A percentile compares a stretch with the other conserved stretches of the same genome.
Conservation (phyloP, 257 asterid genomes). For the Ocimum tenuiflorum region DNA sequence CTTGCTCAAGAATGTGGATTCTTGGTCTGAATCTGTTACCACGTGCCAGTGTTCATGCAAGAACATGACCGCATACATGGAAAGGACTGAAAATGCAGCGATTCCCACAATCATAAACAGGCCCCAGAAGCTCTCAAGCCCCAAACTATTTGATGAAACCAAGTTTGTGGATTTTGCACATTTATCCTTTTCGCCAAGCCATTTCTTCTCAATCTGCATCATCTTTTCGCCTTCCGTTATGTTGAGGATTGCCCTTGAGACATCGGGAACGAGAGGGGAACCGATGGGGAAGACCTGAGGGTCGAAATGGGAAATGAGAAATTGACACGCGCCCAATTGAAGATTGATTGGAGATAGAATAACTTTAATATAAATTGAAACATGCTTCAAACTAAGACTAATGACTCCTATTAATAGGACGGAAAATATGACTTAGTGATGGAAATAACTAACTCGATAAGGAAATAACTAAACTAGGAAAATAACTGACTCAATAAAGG, state of each 20-base stretch:
- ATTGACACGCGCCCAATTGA: too few relatives aligned
- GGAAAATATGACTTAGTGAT: too few relatives aligned
- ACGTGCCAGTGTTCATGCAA: slow-evolving; percentile 22
- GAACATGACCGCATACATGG: slow-evolving; percentile 19
- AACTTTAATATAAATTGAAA: too few relatives aligned
- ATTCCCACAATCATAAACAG: slow-evolving; percentile 33
- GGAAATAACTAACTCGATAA: too few relatives aligned
- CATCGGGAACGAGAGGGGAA: slow-evolving; percentile 23
- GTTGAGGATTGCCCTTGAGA: slow-evolving; percentile 1
- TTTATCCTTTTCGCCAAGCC: slow-evolving; percentile 20
- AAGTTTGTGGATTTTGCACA: slow-evolving; percentile 8
- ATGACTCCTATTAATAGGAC: too few relatives aligned
- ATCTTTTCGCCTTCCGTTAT: background rate
- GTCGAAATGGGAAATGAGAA: background rate
- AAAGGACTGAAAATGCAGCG: slow-evolving; percentile 19
- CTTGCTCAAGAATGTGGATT: slow-evolving; percentile 15
- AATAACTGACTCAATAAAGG: too few relatives aligned
- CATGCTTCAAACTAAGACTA: too few relatives aligned
- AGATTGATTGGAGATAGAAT: too few relatives aligned
- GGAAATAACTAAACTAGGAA: too few relatives aligned
- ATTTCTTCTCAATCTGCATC: slow-evolving; percentile 1
- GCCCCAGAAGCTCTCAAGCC: slow-evolving; percentile 37
- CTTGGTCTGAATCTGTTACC: background rate
- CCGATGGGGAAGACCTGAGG: slow-evolving; percentile 39
- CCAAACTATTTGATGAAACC: slow-evolving; percentile 14